phyloP scores from a whole-genome alignment of 2,329 filamentous ascomycete genomes.

The Elsinoe batatas region DNA sequence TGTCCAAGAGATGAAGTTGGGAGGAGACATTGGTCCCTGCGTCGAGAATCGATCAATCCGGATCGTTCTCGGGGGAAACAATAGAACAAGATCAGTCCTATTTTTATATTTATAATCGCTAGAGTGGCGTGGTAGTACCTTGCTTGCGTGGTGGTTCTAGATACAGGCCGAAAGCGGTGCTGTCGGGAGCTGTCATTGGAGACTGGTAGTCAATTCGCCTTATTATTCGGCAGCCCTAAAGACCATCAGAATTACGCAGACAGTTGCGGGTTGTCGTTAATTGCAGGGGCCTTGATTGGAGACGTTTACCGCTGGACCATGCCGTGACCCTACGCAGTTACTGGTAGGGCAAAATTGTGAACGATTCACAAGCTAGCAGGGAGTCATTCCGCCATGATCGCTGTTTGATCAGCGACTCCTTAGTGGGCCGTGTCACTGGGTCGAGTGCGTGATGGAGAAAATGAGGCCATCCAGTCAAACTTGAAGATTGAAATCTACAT shows the following conservation, averaged over 20 bases:
- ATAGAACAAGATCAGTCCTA: background rate
- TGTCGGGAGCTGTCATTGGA: background rate
- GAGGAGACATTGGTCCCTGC: background rate
- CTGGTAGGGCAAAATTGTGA: background rate
- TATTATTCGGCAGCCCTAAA: background rate
- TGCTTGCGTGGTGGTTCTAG: background rate
- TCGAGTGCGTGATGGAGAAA: background rate
- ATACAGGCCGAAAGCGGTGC: background rate
- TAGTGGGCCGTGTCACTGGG: background rate
- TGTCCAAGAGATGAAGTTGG: background rate
- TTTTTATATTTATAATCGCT: conserved; percentile 6
- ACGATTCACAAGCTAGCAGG: no score
- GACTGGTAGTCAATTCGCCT: background rate
- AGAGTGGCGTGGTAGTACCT: background rate
- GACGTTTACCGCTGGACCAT: conserved; percentile 1
- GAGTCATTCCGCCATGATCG: no score
- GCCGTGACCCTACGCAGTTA: background rate
- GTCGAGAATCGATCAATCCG: background rate
- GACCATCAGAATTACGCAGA: background rate
- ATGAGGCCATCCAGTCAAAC: background rate
- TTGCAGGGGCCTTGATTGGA: conserved; percentile 7
- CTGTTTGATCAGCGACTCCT: background rate
- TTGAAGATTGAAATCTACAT: background rate
- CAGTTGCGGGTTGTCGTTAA: background rate
- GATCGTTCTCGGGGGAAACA: background rate